Evolutionary conservation across 2,329 filamentous ascomycete genomes (phyloP), one percentile per base, ranked within the genome.

Genomic region (Colletotrichum sp.): DNA sequence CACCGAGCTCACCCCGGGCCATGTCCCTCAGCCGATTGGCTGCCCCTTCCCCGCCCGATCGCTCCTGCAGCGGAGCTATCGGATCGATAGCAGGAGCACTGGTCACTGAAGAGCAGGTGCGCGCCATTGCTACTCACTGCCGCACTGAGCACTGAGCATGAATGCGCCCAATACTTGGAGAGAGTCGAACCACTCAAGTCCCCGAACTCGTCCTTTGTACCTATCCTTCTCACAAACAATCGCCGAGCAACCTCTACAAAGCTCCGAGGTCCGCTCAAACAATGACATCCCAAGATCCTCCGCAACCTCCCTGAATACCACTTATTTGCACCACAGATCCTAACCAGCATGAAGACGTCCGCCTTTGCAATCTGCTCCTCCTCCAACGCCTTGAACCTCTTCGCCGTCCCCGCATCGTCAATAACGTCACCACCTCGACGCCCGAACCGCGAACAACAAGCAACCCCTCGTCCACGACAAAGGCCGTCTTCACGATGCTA

Each of bases 341-440:
- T 22, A 22, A 32, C 13, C 63, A 68, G 34, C 32, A 77, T 77
- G 75, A 77, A 71, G 32, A 63, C 66, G 25, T 49, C 63, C 39
- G 72, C 71, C 29, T 76, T 77, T 19, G 75, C 72, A 62, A 57
- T 64, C 57, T 71, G 75, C 66, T 66, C 65, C 19, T 71, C 49
- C 66, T 75, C 69, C 71, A 77, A 68, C 55, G 69, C 73, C 55
- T 66, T 78, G 61, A 79, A 71, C 67, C 67, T 74, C 16, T 64
- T 79, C 32, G 71, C 69, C 57, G 61, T 79, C 69, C 71, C 77
- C 62, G 57, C 77, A 76, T 71, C 57, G 36, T 71, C 78, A 22
- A 79, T 79, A 78, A 79, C 81, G 77, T 79, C 81, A 79, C 77
- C 75, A 78, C 71, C 73, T 67, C 29, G 57, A 52, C 63, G 52